These are phyloP conservation scores for Malassezia cuniculi DNA, from an alignment of 1,284 basidiomycete species.

Conservation along the genomic window DNA sequence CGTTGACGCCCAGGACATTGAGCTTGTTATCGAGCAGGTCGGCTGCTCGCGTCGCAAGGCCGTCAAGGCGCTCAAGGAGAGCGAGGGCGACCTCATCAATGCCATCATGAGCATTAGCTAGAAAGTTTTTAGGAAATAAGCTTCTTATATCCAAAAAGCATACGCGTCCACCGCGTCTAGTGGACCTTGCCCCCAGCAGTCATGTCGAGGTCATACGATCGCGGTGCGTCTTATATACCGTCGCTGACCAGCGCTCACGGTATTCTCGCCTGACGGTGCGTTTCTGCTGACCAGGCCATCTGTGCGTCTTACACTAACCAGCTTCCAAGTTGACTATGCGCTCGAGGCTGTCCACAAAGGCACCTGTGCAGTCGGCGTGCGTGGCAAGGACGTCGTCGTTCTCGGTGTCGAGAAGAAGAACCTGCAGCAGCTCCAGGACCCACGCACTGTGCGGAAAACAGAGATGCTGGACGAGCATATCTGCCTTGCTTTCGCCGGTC, in stretches of 20 bases:
- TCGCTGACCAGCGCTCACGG: conserved; percentile 62
- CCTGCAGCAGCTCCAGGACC: conserved; percentile 90
- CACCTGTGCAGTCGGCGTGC: conserved; percentile 92
- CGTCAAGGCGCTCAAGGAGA: conserved; percentile 44
- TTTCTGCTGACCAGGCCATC: conserved; percentile 15
- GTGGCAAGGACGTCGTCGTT: conserved; percentile 86
- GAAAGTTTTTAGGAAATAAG: neutral
- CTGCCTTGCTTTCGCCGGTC: conserved; percentile 93
- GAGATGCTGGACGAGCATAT: conserved; percentile 98
- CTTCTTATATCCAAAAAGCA: no score
- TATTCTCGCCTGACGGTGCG: conserved; percentile 78
- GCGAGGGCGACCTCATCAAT: conserved; percentile 43
- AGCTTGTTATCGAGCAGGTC: conserved; percentile 75
- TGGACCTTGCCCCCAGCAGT: neutral
- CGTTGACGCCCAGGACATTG: conserved; percentile 77
- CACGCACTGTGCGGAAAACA: conserved; percentile 90
- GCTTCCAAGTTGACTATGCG: conserved; percentile 83
- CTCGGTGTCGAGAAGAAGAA: conserved; percentile 99
- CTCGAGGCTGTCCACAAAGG: conserved; percentile 91
- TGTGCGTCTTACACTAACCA: conserved; percentile 6
- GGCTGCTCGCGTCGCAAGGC: conserved; percentile 43
- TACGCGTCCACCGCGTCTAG: neutral
- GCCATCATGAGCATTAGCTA: conserved; percentile 43
- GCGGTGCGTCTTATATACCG: conserved; percentile 16
- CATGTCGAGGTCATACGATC: conserved; percentile 32